Conservation (phyloP, 1,284 basidiomycete species). For the Papiliotrema nemorosa region DNA sequence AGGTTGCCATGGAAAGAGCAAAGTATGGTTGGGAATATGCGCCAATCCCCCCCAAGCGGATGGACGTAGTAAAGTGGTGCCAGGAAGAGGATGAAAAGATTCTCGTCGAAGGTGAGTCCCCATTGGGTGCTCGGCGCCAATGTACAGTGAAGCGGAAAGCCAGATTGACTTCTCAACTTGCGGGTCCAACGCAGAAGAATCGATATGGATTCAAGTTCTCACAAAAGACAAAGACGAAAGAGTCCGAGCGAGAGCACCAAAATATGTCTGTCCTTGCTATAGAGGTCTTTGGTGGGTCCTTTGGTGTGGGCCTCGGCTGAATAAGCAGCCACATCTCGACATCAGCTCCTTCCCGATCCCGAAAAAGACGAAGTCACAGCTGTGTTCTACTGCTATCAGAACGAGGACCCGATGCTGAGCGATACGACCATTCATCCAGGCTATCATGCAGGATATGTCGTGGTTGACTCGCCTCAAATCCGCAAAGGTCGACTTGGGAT, state of each 20-base stretch:
- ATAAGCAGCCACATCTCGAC: constrained; percentile 60
- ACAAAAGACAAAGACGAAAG: constrained; percentile 52
- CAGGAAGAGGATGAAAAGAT: constrained; percentile 43
- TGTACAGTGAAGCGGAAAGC: constrained; percentile 18
- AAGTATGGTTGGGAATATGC: constrained; percentile 73
- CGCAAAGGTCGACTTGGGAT: constrained; percentile 20
- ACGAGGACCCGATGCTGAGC: constrained; percentile 54
- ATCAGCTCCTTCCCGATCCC: constrained; percentile 65
- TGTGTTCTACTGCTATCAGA: constrained; percentile 66
- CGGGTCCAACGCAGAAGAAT: constrained; percentile 70
- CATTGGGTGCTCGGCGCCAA: not conserved
- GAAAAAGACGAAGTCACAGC: constrained; percentile 67
- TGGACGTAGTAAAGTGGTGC: constrained; percentile 54
- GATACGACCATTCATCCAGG: constrained; percentile 47
- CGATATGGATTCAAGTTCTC: constrained; percentile 64
- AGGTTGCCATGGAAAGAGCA: constrained; percentile 2
- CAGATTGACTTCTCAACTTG: constrained; percentile 59
- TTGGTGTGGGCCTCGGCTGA: not conserved
- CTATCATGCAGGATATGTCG: constrained; percentile 61
- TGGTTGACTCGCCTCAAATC: constrained; percentile 49
- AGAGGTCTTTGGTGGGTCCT: constrained; percentile 71
- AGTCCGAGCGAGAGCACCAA: constrained; percentile 60
- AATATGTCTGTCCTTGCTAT: constrained; percentile 77
- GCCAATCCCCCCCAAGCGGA: constrained; percentile 58
- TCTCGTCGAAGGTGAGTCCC: constrained; percentile 16